Conservation (phyloP, 2,329 filamentous ascomycete species). For the Bipolaris gigantea region DNA sequence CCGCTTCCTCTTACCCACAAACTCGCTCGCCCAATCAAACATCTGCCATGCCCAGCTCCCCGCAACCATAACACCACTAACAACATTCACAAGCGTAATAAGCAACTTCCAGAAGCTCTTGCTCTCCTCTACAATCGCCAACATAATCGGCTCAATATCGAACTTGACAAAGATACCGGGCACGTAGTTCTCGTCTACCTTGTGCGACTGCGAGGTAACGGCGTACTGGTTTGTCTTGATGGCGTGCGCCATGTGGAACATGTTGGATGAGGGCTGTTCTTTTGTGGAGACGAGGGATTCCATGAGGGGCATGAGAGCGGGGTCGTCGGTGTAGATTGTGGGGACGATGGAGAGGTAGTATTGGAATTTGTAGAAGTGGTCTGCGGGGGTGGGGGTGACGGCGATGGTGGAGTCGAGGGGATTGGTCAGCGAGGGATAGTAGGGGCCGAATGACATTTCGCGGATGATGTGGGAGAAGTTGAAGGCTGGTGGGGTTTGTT, state of each 20-base stretch:
- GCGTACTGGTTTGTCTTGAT: constrained; percentile 98
- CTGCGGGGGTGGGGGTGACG: constrained; percentile 72
- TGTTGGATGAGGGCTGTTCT: constrained; percentile 39
- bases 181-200: constrained; percentile 68
- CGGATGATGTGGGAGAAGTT: constrained; percentile 98
- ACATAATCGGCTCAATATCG: constrained; percentile 92
- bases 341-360: constrained; percentile 96
- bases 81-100: constrained; percentile 84
- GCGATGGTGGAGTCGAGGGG: constrained; percentile 91
- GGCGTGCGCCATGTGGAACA: constrained; percentile 52
- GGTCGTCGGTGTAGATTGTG: constrained; percentile 74
- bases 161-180: constrained; percentile 98
- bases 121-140: constrained; percentile 81
- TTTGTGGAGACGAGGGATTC: constrained; percentile 41
- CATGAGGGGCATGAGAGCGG: constrained; percentile 53
- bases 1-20: constrained; percentile 46
- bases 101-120: constrained; percentile 73
- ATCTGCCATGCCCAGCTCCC: constrained; percentile 92
- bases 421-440: constrained; percentile 90
- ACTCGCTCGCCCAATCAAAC: constrained; percentile 69
- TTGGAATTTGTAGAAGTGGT: constrained; percentile 93
- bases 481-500: constrained; percentile 63
- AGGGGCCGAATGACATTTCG: constrained; percentile 95
- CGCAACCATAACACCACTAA: constrained; percentile 87
- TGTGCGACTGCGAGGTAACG: constrained; percentile 82